Conservation (phyloP, 169 alveolate species). For the Besnoitia besnoiti region DNA sequence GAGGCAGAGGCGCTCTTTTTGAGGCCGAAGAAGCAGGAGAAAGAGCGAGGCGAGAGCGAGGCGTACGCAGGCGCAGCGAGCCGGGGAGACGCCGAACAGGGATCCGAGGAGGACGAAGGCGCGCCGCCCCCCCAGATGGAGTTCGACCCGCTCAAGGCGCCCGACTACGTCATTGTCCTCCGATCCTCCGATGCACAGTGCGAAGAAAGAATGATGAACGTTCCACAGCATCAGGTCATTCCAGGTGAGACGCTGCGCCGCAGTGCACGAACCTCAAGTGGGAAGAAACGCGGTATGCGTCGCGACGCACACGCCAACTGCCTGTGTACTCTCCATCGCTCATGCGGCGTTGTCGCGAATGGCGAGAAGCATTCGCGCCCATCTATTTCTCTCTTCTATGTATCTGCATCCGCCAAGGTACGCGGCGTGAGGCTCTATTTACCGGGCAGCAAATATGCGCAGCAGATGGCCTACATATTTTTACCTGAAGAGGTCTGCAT, state of each 20-base stretch:
- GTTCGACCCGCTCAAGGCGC: slow-evolving; percentile 15
- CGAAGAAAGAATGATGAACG: slow-evolving; percentile 15
- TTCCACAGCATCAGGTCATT: slow-evolving; percentile 21
- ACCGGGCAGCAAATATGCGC: no score
- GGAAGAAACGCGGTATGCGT: not conserved
- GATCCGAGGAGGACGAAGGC: not conserved
- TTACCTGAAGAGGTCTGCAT: no score
- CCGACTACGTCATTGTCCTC: slow-evolving; percentile 32
- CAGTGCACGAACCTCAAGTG: not conserved
- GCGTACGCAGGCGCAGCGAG: not conserved
- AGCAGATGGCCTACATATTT: no score
- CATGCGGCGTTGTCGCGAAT: not conserved
- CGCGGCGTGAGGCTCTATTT: no score
- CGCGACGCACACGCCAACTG: not conserved
- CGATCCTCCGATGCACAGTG: slow-evolving; percentile 2
- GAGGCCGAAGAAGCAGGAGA: not conserved
- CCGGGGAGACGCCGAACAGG: not conserved
- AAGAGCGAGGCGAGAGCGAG: not conserved
- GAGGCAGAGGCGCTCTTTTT: not conserved
- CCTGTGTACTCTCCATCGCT: not conserved
- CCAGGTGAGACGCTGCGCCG: slow-evolving; percentile 8
- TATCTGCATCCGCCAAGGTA: no score
- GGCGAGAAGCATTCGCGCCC: no score
- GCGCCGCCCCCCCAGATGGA: slow-evolving; percentile 28
- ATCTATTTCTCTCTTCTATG: no score